Evolutionary conservation across 2,329 filamentous ascomycete genomes (phyloP).

Genomic region (Trichoderma afroharzianum): DNA sequence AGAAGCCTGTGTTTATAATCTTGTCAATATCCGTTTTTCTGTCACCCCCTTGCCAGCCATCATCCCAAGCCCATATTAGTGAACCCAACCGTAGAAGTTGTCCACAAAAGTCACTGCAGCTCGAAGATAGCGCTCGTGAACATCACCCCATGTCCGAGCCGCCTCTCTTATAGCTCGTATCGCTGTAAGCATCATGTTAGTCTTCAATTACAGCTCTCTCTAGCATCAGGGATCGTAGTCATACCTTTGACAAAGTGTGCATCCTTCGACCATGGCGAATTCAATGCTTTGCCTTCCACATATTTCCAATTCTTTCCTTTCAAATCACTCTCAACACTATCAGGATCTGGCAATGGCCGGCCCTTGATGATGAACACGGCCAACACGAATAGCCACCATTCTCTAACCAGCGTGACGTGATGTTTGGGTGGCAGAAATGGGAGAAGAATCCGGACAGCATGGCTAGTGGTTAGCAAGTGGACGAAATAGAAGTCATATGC

Average conservation of each 20-base stretch:
- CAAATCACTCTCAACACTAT: conserved; percentile 57
- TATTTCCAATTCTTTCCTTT: conserved; percentile 71
- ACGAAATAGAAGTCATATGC: conserved; percentile 80
- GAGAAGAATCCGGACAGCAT: conserved; percentile 82
- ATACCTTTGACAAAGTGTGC: conserved; percentile 81
- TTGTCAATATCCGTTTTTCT: too few species aligned
- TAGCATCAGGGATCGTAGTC: conserved; percentile 20
- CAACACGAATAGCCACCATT: conserved; percentile 87
- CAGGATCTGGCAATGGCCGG: conserved; percentile 67
- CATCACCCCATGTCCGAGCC: conserved; percentile 70
- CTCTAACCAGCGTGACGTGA: conserved; percentile 69
- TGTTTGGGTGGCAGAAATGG: conserved; percentile 70
- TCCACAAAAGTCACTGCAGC: conserved; percentile 70
- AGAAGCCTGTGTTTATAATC: too few species aligned
- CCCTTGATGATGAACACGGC: conserved; percentile 73
- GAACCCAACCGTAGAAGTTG: conserved; percentile 65
- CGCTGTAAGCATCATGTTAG: conserved; percentile 40
- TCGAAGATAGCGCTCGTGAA: conserved; percentile 60
- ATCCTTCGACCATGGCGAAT: conserved; percentile 65
- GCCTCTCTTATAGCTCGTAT: conserved; percentile 72
- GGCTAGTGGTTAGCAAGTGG: conserved; percentile 78
- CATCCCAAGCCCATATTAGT: background rate
- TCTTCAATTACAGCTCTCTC: background rate
- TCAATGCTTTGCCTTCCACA: conserved; percentile 67
- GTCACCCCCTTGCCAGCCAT: too few species aligned